phyloP scores from a whole-genome alignment of 345 rosid species.

The Syzygium jambos region DNA sequence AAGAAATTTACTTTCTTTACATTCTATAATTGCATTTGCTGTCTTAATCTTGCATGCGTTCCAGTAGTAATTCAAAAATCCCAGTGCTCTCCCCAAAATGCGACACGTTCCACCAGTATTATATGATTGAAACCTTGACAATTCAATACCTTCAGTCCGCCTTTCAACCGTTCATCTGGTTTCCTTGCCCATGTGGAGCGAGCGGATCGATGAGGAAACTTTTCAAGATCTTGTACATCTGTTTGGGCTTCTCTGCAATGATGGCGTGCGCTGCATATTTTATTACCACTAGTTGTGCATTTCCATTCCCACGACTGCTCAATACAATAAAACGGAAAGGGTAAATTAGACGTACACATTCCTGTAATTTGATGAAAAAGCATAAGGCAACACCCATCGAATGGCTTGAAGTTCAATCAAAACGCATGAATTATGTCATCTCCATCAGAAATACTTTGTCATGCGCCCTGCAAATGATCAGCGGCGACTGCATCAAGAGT shows the following conservation, averaged over 20 bases:
- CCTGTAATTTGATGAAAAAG: too few species aligned
- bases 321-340: too few species aligned
- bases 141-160: slow-evolving; percentile 14
- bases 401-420: too few species aligned
- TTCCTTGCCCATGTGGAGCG: background rate
- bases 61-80: background rate
- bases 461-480: slow-evolving; percentile 65
- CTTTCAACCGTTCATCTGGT: slow-evolving; percentile 17
- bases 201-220: background rate
- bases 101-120: background rate
- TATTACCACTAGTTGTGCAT: slow-evolving; percentile 1
- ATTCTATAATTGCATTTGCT: background rate
- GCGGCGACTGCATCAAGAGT: slow-evolving; percentile 39
- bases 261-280: slow-evolving; percentile 8
- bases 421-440: too few species aligned
- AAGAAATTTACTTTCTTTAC: background rate
- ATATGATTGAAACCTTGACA: background rate
- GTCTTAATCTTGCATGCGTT: background rate
- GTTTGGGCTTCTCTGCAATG: slow-evolving; percentile 4
- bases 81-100: background rate
- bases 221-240: background rate
- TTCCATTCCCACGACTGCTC: background rate
- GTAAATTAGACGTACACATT: too few species aligned
- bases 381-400: too few species aligned
- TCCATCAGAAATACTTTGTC: slow-evolving; percentile 75